Evolutionary conservation across 345 rosid genomes (phyloP).

Genomic region (Bretschneidera sinensis): DNA sequence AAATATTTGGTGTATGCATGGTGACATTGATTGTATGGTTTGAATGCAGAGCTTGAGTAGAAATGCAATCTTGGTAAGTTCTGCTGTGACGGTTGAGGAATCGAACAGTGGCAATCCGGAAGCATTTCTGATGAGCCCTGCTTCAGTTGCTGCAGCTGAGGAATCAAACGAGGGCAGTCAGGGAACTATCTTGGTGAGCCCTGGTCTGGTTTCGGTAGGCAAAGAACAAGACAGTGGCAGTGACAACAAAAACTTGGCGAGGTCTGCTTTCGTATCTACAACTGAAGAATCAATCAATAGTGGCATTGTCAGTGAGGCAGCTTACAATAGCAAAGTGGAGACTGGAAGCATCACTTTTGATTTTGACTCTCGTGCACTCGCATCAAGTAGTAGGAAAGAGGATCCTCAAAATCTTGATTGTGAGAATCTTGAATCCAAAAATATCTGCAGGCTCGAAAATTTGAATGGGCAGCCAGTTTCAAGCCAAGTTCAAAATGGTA

Average conservation of each 20-base stretch:
- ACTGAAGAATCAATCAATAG: conserved; percentile 18
- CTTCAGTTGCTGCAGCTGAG: conserved; percentile 14
- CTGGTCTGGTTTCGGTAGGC: conserved; percentile 4
- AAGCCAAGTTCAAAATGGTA: conserved; percentile 22
- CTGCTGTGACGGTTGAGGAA: conserved; percentile 13
- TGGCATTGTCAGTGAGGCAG: conserved; percentile 11
- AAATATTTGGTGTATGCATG: background rate
- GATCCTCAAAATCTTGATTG: conserved; percentile 15
- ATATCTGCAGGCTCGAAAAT: conserved; percentile 18
- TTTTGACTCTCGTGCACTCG: conserved; percentile 22
- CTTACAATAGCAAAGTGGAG: conserved; percentile 21
- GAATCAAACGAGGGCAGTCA: conserved; percentile 9
- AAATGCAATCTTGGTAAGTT: conserved; percentile 2
- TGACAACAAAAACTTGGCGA: background rate
- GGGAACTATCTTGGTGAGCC: conserved; percentile 9
- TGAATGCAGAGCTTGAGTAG: conserved; percentile 28
- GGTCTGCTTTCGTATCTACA: no score
- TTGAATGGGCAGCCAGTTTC: conserved; percentile 21
- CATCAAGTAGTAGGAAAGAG: conserved; percentile 14
- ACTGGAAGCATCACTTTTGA: conserved; percentile 29
- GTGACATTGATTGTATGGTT: conserved; percentile 4
- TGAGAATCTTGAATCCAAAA: conserved; percentile 16
- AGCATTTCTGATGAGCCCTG: conserved; percentile 1
- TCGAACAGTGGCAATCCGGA: conserved; percentile 4
- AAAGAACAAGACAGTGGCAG: background rate